phyloP scores from a whole-genome alignment of 441 rosid genomes.

The Adansonia madagascariensis region DNA sequence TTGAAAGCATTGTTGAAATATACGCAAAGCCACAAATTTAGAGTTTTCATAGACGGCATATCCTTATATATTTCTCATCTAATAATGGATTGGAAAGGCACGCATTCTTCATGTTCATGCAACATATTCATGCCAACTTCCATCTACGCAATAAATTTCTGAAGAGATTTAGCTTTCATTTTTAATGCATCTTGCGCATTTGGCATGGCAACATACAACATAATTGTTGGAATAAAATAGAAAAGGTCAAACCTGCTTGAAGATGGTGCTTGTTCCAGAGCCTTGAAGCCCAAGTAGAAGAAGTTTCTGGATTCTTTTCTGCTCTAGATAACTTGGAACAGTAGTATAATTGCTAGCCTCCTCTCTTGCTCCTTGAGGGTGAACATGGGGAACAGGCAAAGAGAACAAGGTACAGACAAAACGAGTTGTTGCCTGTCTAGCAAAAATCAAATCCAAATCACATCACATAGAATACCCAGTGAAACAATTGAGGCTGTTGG shows the following conservation, averaged over 20 bases:
- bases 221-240: background rate
- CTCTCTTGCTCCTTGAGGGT: conserved; percentile 58
- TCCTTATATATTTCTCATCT: conserved; percentile 11
- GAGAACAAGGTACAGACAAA: conserved; percentile 69
- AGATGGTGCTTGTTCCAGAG: conserved; percentile 84
- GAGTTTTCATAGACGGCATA: conserved; percentile 2
- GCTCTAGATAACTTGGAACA: conserved; percentile 71
- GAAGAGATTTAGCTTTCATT: background rate
- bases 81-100: background rate
- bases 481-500: conserved; percentile 13
- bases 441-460: conserved; percentile 39
- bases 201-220: background rate
- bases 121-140: conserved; percentile 1
- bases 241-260: conserved; percentile 66
- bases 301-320: conserved; percentile 63
- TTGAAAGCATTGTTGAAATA: conserved; percentile 2
- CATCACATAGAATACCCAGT: conserved; percentile 25
- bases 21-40: background rate
- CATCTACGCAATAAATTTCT: conserved; percentile 4
- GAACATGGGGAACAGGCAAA: conserved; percentile 70
- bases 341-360: conserved; percentile 66
- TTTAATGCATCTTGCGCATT: background rate
- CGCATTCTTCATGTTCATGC: conserved; percentile 4
- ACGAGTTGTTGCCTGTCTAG: conserved; percentile 78
- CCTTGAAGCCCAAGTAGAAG: conserved; percentile 72